Evolutionary conservation across 306 rosid species (phyloP).

Genomic region (Carpinus viminea): DNA sequence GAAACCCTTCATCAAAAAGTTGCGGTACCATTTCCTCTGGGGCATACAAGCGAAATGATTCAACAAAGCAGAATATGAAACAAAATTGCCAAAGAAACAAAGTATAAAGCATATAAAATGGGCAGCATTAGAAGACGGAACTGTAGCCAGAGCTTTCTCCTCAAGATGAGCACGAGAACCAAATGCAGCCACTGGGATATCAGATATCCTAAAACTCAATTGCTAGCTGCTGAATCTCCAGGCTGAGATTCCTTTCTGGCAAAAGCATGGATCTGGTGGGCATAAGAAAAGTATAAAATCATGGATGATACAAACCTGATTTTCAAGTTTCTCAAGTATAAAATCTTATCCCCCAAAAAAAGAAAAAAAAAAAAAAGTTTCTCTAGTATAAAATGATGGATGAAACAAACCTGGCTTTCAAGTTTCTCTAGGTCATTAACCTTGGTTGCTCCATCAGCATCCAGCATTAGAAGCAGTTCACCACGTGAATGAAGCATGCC

Average conservation of each 20-base stretch:
- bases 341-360: too few relatives aligned
- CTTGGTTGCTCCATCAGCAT: conserved; percentile 98
- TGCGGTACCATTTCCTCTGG: conserved; percentile 95
- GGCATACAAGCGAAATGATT: conserved; percentile 36
- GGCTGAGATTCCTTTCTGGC: conserved; percentile 48
- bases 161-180: conserved; percentile 98
- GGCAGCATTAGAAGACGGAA: conserved; percentile 43
- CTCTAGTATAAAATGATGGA: not conserved
- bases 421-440: conserved; percentile 86
- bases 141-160: conserved; percentile 91
- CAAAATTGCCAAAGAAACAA: conserved; percentile 6
- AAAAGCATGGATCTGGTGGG: conserved; percentile 60
- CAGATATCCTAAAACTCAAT: conserved; percentile 65
- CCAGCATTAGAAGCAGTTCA: conserved; percentile 91
- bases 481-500: conserved; percentile 99
- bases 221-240: conserved; percentile 42
- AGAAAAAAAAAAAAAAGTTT: too few relatives aligned
- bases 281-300: conserved; percentile 16
- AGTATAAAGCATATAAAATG: conserved; percentile 18
- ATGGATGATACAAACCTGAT: not conserved
- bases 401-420: conserved; percentile 70
- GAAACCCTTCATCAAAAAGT: conserved; percentile 96
- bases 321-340: too few relatives aligned
- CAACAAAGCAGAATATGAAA: conserved; percentile 19
- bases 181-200: conserved; percentile 78